Percentiles rank a stretch among this genome's conserved stretches.
These are phyloP conservation scores for Delitschia confertaspora DNA, from an alignment of 495 filamentous ascomycete species.

Conservation along the genomic window DNA sequence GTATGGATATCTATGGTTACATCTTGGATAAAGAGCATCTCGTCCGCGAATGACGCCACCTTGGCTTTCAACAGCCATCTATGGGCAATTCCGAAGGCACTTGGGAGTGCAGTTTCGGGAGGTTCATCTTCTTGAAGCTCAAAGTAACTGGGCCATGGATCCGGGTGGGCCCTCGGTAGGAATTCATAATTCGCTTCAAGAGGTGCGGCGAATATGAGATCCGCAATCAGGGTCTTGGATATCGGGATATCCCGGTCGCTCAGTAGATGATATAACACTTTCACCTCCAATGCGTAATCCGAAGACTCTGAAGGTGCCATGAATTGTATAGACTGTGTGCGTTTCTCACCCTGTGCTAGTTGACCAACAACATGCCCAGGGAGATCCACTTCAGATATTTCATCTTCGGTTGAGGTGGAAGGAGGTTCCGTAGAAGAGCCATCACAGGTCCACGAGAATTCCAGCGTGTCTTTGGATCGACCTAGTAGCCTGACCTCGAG, in stretches of 20 bases:
- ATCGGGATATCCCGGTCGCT: constrained; percentile 80
- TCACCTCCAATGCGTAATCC: constrained; percentile 61
- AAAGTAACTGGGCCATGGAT: constrained; percentile 83
- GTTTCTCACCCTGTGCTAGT: constrained; percentile 35
- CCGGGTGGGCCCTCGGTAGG: constrained; percentile 62
- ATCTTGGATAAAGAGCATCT: constrained; percentile 58
- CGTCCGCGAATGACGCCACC: constrained; percentile 65
- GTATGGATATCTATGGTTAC: constrained; percentile 49
- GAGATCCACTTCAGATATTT: constrained; percentile 19
- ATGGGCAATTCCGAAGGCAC: constrained; percentile 60
- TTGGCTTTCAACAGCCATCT: constrained; percentile 67
- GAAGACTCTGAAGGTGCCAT: constrained; percentile 41
- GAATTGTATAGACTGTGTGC: constrained; percentile 43
- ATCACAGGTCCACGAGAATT: constrained; percentile 40
- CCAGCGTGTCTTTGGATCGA: constrained; percentile 44
- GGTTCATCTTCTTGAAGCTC: constrained; percentile 36
- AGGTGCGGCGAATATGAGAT: constrained; percentile 64
- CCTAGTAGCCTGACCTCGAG: constrained; percentile 62
- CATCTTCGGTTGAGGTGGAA: constrained; percentile 35
- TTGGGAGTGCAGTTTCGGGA: constrained; percentile 14
- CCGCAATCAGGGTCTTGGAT: constrained; percentile 55
- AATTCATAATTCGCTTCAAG: constrained; percentile 88
- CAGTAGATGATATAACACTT: constrained; percentile 63
- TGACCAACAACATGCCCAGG: constrained; percentile 42
- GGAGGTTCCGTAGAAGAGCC: constrained; percentile 28